These are phyloP conservation scores for Moricandia moricandioides DNA, from an alignment of 345 rosid species.

Conservation along the genomic window DNA sequence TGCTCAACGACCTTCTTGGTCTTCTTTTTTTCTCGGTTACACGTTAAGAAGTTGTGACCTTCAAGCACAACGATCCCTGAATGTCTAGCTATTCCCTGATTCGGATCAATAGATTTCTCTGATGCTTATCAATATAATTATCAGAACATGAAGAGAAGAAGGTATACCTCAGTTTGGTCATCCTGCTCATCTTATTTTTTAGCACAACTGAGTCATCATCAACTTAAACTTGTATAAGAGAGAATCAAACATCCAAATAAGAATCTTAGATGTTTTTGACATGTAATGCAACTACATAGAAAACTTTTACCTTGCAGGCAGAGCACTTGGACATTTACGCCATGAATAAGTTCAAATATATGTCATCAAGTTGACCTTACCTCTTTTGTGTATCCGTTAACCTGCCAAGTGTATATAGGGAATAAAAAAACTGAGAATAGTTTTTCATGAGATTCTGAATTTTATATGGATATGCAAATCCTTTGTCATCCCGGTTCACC, in stretches of 20 bases:
- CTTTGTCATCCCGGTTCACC: too few species aligned
- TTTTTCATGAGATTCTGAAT: constrained; percentile 59
- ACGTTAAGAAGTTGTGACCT: too few species aligned
- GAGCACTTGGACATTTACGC: background rate
- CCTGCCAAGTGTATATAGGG: constrained; percentile 96
- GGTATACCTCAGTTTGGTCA: constrained; percentile 54
- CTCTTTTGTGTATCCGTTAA: constrained; percentile 91
- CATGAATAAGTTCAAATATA: background rate
- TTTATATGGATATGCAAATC: too few species aligned
- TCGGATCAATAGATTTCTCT: background rate
- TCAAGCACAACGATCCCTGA: too few species aligned
- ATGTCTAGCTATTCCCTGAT: too few species aligned
- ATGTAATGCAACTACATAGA: too few species aligned
- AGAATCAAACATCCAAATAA: background rate
- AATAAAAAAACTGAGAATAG: constrained; percentile 93
- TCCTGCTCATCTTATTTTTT: constrained; percentile 46
- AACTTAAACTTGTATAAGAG: constrained; percentile 71
- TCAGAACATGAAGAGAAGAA: background rate
- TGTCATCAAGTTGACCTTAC: constrained; percentile 35
- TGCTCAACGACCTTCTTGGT: constrained; percentile 41
- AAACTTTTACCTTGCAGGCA: background rate
- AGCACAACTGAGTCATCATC: constrained; percentile 85
- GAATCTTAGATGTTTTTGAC: background rate
- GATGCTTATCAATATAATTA: background rate
- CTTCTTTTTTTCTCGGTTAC: constrained; percentile 71